A percentile compares a stretch with the other conserved stretches of the same genome.
Conservation (phyloP, 768 basidiomycete genomes). For the Cystofilobasidium capitatum region DNA sequence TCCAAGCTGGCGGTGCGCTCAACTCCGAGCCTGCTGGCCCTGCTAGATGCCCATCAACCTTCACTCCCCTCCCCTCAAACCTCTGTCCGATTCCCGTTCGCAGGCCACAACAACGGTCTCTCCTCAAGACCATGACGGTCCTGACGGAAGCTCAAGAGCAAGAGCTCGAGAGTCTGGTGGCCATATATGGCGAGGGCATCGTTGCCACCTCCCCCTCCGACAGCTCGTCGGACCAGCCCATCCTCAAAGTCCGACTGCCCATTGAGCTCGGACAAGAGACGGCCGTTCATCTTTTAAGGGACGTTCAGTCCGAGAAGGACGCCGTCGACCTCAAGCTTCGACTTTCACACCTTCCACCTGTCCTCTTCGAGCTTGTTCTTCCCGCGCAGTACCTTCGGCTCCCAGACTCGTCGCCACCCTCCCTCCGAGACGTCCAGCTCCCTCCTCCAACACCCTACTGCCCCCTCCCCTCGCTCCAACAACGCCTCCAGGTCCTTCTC, state of each 20-base stretch:
- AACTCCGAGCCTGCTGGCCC: no score
- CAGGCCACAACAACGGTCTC: no score
- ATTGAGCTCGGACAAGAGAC: background rate
- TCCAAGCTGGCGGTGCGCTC: no score
- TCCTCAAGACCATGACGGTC: no score
- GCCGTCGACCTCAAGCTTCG: background rate
- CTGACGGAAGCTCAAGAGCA: background rate
- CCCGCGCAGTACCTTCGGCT: conserved; percentile 7
- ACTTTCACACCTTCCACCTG: background rate
- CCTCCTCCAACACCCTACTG: background rate
- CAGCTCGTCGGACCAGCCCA: background rate
- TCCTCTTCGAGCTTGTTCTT: background rate
- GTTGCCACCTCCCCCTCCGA: background rate
- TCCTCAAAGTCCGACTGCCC: background rate
- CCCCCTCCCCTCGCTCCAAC: background rate
- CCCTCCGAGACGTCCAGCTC: background rate
- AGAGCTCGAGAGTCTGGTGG: conserved; percentile 1
- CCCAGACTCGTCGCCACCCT: background rate
- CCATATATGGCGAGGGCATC: conserved; percentile 3
- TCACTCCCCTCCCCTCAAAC: no score
- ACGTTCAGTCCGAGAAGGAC: background rate
- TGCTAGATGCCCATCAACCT: no score
- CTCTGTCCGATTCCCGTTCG: no score
- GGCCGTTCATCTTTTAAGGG: background rate
- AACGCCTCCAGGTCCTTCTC: background rate